Evolutionary conservation across 768 basidiomycete genomes (phyloP).

Genomic region (Omphalotus guepiniiformis): DNA sequence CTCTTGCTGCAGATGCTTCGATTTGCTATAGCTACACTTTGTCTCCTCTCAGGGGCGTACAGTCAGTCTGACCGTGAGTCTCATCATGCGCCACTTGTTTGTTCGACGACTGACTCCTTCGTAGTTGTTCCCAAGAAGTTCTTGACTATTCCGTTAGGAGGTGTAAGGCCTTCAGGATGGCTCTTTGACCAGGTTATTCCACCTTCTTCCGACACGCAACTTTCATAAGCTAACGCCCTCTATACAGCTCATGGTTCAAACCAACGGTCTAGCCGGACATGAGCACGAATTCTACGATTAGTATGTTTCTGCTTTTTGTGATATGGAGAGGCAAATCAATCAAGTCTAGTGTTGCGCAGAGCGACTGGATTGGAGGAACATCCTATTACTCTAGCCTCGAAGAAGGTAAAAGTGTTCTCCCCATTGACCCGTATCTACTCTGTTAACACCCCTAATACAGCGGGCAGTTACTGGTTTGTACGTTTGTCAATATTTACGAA

Average conservation of each 20-base stretch:
- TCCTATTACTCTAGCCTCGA: conserved; percentile 39
- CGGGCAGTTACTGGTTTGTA: conserved; percentile 59
- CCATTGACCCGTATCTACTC: not conserved
- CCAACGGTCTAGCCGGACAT: conserved; percentile 39
- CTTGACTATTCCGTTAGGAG: conserved; percentile 36
- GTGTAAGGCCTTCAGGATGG: conserved; percentile 37
- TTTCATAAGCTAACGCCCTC: not conserved
- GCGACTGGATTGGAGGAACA: conserved; percentile 39
- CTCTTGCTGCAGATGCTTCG: too few species aligned
- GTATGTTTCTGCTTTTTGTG: conserved; percentile 15
- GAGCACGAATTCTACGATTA: conserved; percentile 41
- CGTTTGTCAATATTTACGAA: conserved; percentile 17
- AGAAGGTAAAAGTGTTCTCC: conserved; percentile 27
- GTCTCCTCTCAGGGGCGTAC: not conserved
- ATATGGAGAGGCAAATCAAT: not conserved
- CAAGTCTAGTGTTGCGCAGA: conserved; percentile 29
- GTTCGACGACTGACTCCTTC: too few species aligned
- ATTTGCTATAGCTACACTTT: too few species aligned
- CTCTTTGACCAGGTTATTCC: conserved; percentile 33
- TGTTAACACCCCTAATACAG: conserved; percentile 20
- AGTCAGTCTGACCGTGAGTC: not conserved
- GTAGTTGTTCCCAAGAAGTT: conserved; percentile 43
- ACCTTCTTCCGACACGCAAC: not conserved
- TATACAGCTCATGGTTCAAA: conserved; percentile 36
- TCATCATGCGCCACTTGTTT: too few species aligned